phyloP scores from a whole-genome alignment of 2,329 filamentous ascomycete genomes.

The Stachybotrys chlorohalonatus region DNA sequence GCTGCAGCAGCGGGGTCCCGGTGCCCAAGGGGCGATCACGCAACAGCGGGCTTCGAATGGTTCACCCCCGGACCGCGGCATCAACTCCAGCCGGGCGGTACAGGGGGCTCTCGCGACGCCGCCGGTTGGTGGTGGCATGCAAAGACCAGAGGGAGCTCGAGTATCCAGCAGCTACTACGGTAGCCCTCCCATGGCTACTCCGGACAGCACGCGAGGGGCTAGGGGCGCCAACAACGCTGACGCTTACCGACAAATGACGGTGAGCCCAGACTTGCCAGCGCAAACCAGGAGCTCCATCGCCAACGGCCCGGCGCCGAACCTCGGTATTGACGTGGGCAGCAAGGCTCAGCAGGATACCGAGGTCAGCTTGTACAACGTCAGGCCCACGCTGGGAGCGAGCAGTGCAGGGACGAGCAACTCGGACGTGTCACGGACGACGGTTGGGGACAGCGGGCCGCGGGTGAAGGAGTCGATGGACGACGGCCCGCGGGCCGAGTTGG shows the following conservation, averaged over 20 bases:
- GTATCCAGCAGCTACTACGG: neutral
- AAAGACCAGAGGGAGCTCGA: neutral
- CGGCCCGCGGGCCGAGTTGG: constrained; percentile 20
- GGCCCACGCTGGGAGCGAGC: constrained; percentile 11
- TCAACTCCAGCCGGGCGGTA: neutral
- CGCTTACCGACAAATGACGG: neutral
- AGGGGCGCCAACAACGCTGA: neutral
- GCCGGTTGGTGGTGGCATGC: neutral
- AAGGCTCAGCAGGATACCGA: constrained; percentile 9
- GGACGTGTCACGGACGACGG: neutral
- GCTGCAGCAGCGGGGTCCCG: constrained; percentile 5
- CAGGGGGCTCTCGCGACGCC: neutral
- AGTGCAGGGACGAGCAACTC: constrained; percentile 1
- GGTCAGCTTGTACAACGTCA: constrained; percentile 25
- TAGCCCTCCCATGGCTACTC: neutral
- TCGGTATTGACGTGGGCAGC: constrained; percentile 2
- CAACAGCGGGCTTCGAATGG: constrained; percentile 3
- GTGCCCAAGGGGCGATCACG: neutral
- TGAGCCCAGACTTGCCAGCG: neutral
- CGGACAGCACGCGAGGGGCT: neutral
- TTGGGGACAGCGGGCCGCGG: neutral
- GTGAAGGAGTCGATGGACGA: constrained; percentile 2
- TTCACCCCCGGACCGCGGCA: neutral
- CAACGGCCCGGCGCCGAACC: neutral
- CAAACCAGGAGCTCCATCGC: neutral